Conservation (phyloP, 1,284 basidiomycete genomes). For the Coniferiporia weirii region DNA sequence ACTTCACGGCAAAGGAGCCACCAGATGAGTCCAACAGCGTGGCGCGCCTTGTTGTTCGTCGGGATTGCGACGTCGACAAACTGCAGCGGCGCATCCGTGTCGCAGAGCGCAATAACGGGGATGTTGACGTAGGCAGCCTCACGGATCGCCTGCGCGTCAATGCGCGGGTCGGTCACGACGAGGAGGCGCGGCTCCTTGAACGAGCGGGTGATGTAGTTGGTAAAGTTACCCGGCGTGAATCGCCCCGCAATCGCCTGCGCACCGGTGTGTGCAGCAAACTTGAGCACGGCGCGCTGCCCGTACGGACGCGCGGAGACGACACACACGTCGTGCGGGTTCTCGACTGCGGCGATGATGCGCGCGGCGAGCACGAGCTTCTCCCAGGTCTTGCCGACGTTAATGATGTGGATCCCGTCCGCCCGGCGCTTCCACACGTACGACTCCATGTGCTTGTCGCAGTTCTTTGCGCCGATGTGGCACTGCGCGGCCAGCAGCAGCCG, state of each 20-base stretch:
- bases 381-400: constrained; percentile 99
- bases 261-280: constrained; percentile 96
- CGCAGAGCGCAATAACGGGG: constrained; percentile 97
- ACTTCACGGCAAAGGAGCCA: constrained; percentile 98
- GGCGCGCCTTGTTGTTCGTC: constrained; percentile 98
- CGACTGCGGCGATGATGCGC: constrained; percentile 89
- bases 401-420: constrained; percentile 91
- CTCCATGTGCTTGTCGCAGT: constrained; percentile 98
- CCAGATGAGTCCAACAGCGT: constrained; percentile 98
- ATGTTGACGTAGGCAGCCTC: constrained; percentile 99
- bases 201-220: constrained; percentile 99
- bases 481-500: constrained; percentile 93
- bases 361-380: constrained; percentile 97
- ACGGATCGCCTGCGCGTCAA: constrained; percentile 99
- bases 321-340: constrained; percentile 97
- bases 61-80: constrained; percentile 99
- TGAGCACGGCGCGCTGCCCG: constrained; percentile 98
- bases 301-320: constrained; percentile 98
- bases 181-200: constrained; percentile 99
- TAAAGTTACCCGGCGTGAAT: constrained; percentile 98
- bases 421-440: constrained; percentile 98
- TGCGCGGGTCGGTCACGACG: constrained; percentile 96
- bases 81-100: constrained; percentile 96
- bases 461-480: constrained; percentile 96
- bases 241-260: constrained; percentile 98